Conservation (phyloP, 1,284 basidiomycete species). For the Cutaneotrichosporon mucoides region DNA sequence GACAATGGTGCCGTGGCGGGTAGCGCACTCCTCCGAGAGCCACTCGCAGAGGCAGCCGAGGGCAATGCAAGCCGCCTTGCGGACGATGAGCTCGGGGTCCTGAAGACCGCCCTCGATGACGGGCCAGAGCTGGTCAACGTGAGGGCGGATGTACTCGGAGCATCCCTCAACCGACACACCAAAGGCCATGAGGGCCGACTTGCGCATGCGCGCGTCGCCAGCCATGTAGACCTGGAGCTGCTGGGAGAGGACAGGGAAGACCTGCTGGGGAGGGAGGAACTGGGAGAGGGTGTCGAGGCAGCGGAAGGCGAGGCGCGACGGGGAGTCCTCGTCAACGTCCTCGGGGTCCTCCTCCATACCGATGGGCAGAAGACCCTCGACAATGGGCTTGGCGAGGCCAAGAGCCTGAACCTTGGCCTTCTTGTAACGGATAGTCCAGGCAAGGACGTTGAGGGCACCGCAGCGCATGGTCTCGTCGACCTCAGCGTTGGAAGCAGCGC, state of each 20-base stretch:
- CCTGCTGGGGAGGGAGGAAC: conserved; percentile 88
- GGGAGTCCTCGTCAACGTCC: conserved; percentile 75
- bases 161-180: conserved; percentile 97
- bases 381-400: conserved; percentile 77
- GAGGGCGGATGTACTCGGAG: conserved; percentile 94
- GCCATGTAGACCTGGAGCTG: conserved; percentile 79
- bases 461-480: conserved; percentile 80
- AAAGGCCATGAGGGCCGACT: conserved; percentile 92
- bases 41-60: conserved; percentile 97
- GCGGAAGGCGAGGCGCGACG: conserved; percentile 89
- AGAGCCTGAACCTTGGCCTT: conserved; percentile 91
- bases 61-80: conserved; percentile 91
- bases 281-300: conserved; percentile 93
- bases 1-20: conserved; percentile 77
- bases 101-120: conserved; percentile 84
- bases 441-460: conserved; percentile 88
- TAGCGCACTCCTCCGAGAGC: conserved; percentile 88
- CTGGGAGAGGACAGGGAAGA: conserved; percentile 85
- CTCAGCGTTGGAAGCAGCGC: conserved; percentile 72
- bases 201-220: conserved; percentile 72
- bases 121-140: conserved; percentile 91
- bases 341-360: conserved; percentile 83
- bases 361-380: conserved; percentile 90
- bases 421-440: conserved; percentile 97
- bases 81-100: conserved; percentile 77